These are phyloP conservation scores for Lipomyces starkeyi DNA, from an alignment of 805 yeast genomes.

Conservation along the genomic window DNA sequence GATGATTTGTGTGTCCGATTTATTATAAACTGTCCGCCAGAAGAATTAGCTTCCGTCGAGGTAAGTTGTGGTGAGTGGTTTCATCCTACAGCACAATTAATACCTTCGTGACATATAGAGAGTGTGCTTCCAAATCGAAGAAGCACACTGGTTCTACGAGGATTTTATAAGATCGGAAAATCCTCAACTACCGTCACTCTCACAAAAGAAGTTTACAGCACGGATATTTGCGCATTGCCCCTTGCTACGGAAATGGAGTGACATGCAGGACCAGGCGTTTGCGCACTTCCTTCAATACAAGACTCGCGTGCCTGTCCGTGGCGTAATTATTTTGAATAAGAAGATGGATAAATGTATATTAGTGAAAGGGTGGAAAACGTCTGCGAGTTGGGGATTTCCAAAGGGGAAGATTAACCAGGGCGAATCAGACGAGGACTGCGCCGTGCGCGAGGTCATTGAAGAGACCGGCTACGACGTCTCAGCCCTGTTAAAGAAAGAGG, in stretches of 20 bases:
- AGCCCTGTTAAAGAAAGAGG: slow-evolving; percentile 68
- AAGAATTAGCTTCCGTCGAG: slow-evolving; percentile 79
- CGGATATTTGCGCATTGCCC: slow-evolving; percentile 81
- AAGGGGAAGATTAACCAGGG: slow-evolving; percentile 95
- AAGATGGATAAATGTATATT: slow-evolving; percentile 64
- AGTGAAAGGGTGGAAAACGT: slow-evolving; percentile 82
- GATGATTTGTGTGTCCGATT: slow-evolving; percentile 91
- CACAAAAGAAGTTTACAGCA: slow-evolving; percentile 76
- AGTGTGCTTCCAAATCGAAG: slow-evolving; percentile 92
- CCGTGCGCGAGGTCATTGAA: slow-evolving; percentile 87
- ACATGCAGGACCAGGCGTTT: slow-evolving; percentile 62
- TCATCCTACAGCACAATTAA: neutral
- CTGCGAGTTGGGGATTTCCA: slow-evolving; percentile 90
- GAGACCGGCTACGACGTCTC: slow-evolving; percentile 91
- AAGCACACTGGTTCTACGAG: slow-evolving; percentile 96
- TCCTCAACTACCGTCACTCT: slow-evolving; percentile 75
- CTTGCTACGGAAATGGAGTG: slow-evolving; percentile 43
- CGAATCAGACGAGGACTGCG: slow-evolving; percentile 87
- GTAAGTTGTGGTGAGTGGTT: slow-evolving; percentile 31
- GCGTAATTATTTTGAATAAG: slow-evolving; percentile 84
- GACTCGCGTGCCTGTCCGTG: slow-evolving; percentile 91
- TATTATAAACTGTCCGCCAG: slow-evolving; percentile 88
- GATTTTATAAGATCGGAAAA: slow-evolving; percentile 79
- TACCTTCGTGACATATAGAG: slow-evolving; percentile 53
- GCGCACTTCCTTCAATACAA: slow-evolving; percentile 83